Percentiles rank a stretch among this genome's conserved stretches.
These are phyloP conservation scores for Claviceps monticola DNA, from an alignment of 2,329 filamentous ascomycete species.

Conservation along the genomic window DNA sequence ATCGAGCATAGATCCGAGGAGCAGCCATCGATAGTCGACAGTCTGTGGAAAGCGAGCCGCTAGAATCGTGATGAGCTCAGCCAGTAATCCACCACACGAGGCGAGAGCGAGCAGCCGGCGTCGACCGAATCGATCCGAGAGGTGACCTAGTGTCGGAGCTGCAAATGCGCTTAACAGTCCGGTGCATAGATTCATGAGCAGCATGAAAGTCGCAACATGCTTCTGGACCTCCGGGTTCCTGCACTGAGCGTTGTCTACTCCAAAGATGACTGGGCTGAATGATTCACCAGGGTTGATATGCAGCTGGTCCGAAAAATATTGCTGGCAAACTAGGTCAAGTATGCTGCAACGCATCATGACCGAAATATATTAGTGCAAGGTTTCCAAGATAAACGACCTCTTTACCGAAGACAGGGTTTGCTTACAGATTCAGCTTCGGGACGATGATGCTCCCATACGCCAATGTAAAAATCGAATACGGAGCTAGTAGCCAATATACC, in stretches of 20 bases:
- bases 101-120: slow-evolving; percentile 59
- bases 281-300: slow-evolving; percentile 37
- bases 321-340: slow-evolving; percentile 66
- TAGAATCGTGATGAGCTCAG: slow-evolving; percentile 65
- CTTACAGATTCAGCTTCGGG: slow-evolving; percentile 69
- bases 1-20: slow-evolving; percentile 65
- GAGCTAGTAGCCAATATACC: slow-evolving; percentile 73
- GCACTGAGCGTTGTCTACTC: slow-evolving; percentile 65
- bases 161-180: slow-evolving; percentile 69
- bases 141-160: slow-evolving; percentile 66
- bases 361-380: not conserved
- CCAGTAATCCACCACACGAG: slow-evolving; percentile 58
- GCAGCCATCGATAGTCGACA: slow-evolving; percentile 63
- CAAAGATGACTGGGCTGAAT: slow-evolving; percentile 41
- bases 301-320: slow-evolving; percentile 61
- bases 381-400: not conserved
- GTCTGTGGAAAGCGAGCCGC: slow-evolving; percentile 60
- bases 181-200: slow-evolving; percentile 59
- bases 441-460: slow-evolving; percentile 79
- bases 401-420: not conserved
- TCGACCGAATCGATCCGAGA: slow-evolving; percentile 80
- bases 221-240: slow-evolving; percentile 65
- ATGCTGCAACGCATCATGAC: slow-evolving; percentile 33
- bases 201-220: slow-evolving; percentile 61
- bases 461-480: slow-evolving; percentile 68